A percentile compares a stretch with the other conserved stretches of the same genome.
Conservation (phyloP, 768 basidiomycete species). For the Thelephora ganbajun region DNA sequence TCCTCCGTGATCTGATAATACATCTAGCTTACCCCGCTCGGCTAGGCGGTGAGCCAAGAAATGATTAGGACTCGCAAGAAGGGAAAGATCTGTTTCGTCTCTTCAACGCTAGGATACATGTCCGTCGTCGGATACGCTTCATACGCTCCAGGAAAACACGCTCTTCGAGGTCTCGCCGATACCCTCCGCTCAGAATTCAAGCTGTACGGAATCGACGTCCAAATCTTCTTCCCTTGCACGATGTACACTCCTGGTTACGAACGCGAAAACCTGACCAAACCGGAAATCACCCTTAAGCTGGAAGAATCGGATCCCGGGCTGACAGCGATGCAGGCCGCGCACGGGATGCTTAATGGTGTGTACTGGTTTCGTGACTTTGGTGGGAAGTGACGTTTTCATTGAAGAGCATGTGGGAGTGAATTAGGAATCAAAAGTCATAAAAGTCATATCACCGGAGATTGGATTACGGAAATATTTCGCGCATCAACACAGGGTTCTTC, state of each 20-base stretch:
- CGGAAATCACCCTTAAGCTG: slow-evolving; percentile 57
- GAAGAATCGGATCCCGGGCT: slow-evolving; percentile 59
- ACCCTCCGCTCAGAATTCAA: slow-evolving; percentile 66
- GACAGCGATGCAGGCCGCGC: slow-evolving; percentile 50
- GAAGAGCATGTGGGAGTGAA: background rate
- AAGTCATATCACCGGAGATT: slow-evolving; percentile 63
- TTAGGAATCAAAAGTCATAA: slow-evolving; percentile 56
- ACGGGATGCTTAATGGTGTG: slow-evolving; percentile 42
- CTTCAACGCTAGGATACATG: slow-evolving; percentile 63
- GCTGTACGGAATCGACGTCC: slow-evolving; percentile 64
- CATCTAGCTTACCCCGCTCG: too few species aligned
- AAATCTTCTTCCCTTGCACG: slow-evolving; percentile 73
- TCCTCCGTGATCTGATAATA: background rate
- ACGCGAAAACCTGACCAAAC: slow-evolving; percentile 67
- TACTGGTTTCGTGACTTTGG: background rate
- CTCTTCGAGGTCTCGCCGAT: slow-evolving; percentile 82
- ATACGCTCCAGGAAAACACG: slow-evolving; percentile 79
- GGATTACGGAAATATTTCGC: slow-evolving; percentile 54
- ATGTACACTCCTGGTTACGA: slow-evolving; percentile 70
- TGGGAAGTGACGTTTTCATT: background rate
- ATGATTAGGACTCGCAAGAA: slow-evolving; percentile 43
- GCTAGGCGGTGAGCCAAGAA: slow-evolving; percentile 50
- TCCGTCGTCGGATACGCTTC: slow-evolving; percentile 64
- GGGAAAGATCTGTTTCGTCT: slow-evolving; percentile 66
- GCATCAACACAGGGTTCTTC: slow-evolving; percentile 50